A percentile compares a stretch with the other conserved stretches of the same genome.
phyloP scores from a whole-genome alignment of 2,329 filamentous ascomycete species.

The Aspergillus sp. region DNA sequence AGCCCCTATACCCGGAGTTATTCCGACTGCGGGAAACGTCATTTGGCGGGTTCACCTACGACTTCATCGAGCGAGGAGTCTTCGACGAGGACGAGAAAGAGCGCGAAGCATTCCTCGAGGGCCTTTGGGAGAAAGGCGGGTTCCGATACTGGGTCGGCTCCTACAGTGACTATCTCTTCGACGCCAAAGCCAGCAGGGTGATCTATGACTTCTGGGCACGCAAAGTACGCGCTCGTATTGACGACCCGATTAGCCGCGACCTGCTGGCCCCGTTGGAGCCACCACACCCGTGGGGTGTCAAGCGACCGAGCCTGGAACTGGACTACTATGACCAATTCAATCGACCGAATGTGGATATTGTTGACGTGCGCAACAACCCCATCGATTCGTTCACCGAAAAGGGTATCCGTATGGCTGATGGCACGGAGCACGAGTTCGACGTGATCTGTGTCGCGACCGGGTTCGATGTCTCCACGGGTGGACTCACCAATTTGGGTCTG shows the following conservation, averaged over 20 bases:
- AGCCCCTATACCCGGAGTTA: slow-evolving; percentile 52
- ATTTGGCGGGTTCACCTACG: slow-evolving; percentile 63
- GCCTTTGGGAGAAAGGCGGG: slow-evolving; percentile 54
- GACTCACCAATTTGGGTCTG: slow-evolving; percentile 44
- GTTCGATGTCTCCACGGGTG: slow-evolving; percentile 48
- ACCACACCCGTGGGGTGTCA: slow-evolving; percentile 59
- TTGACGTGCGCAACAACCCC: slow-evolving; percentile 48
- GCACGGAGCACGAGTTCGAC: slow-evolving; percentile 43
- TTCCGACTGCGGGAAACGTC: slow-evolving; percentile 56
- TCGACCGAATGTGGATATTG: slow-evolving; percentile 48
- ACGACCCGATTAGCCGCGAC: slow-evolving; percentile 52
- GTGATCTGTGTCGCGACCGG: slow-evolving; percentile 48
- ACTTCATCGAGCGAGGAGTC: slow-evolving; percentile 57
- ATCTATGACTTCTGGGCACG: slow-evolving; percentile 59
- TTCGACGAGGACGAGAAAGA: slow-evolving; percentile 57
- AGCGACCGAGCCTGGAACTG: slow-evolving; percentile 52
- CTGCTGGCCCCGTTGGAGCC: slow-evolving; percentile 56
- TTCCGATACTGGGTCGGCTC: slow-evolving; percentile 58
- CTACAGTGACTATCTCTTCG: slow-evolving; percentile 57
- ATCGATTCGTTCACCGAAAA: slow-evolving; percentile 45
- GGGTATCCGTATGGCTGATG: slow-evolving; percentile 45
- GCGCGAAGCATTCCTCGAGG: slow-evolving; percentile 54
- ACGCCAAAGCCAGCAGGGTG: slow-evolving; percentile 54
- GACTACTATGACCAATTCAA: slow-evolving; percentile 55
- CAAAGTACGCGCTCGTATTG: slow-evolving; percentile 54